These are phyloP conservation scores for Adenanthera pavonina DNA, from an alignment of 306 rosid genomes.

Conservation along the genomic window DNA sequence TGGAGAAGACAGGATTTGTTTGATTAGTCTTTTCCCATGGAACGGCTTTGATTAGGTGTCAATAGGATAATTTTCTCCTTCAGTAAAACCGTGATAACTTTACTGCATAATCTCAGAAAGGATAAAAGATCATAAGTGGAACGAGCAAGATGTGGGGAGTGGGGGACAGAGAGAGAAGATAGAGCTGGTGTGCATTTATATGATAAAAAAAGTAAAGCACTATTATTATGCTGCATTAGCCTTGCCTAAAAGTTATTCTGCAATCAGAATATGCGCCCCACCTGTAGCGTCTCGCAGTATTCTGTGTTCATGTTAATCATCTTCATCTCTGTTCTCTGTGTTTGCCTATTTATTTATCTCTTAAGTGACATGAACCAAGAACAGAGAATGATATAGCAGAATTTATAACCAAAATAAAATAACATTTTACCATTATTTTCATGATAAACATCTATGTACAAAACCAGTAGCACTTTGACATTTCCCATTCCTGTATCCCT, in stretches of 20 bases:
- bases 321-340: background rate
- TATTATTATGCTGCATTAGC: background rate
- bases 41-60: constrained; percentile 4
- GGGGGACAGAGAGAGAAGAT: background rate
- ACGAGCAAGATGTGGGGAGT: constrained; percentile 9
- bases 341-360: background rate
- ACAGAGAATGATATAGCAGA: background rate
- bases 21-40: background rate
- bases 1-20: background rate
- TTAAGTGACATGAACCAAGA: constrained; percentile 4
- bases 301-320: background rate
- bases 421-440: constrained; percentile 39
- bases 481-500: constrained; percentile 29
- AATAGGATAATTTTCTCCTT: background rate
- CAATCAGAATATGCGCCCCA: background rate
- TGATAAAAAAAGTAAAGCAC: constrained; percentile 1
- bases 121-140: constrained; percentile 15
- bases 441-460: constrained; percentile 38
- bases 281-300: background rate
- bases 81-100: background rate
- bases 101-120: constrained; percentile 15
- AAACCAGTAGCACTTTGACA: constrained; percentile 38
- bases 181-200: background rate
- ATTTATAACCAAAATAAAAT: constrained; percentile 24
- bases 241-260: constrained; percentile 4